Conservation (phyloP, 2,329 filamentous ascomycete species). For the Monascus ruber region DNA sequence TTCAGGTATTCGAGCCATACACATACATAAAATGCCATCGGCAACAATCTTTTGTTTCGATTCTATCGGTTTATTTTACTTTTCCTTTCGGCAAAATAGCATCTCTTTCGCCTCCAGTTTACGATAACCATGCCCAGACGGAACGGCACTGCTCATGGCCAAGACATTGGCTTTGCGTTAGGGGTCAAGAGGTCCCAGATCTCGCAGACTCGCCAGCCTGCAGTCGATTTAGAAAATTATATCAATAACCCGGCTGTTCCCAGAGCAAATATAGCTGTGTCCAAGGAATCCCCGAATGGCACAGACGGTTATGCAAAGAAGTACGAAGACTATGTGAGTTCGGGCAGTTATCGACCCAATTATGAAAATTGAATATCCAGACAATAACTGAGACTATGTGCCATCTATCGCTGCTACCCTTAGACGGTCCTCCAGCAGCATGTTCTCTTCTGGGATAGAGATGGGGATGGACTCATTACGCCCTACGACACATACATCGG, state of each 20-base stretch:
- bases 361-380: too few relatives aligned
- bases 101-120: too few relatives aligned
- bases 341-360: too few relatives aligned
- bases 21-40: too few relatives aligned
- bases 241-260: background rate
- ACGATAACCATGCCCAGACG: too few relatives aligned
- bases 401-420: too few relatives aligned
- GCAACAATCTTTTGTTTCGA: too few relatives aligned
- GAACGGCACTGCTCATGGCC: too few relatives aligned
- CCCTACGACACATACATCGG: constrained; percentile 30
- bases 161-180: background rate
- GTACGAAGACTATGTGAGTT: background rate
- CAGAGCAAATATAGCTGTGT: background rate
- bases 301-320: background rate
- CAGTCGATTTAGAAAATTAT: background rate
- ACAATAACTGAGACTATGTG: too few relatives aligned
- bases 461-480: constrained; percentile 30
- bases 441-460: constrained; percentile 32
- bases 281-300: background rate
- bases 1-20: too few relatives aligned
- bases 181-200: background rate
- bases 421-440: constrained; percentile 32
- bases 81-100: too few relatives aligned
- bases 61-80: too few relatives aligned
- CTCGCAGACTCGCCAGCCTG: background rate